Conservation (phyloP, 805 yeast genomes). For the Monosporozyma unispora region DNA sequence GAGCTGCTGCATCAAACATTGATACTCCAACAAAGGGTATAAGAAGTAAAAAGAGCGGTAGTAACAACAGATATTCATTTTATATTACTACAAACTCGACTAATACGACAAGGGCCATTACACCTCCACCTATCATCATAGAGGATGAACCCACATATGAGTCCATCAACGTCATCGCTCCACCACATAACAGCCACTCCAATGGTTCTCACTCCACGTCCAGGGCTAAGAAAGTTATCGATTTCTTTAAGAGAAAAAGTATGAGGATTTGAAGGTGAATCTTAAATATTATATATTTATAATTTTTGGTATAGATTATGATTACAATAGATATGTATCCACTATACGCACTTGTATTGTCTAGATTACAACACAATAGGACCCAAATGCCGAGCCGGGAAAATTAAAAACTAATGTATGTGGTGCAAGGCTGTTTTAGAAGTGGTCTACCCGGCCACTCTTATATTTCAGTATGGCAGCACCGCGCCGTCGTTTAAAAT, state of each 20-base stretch:
- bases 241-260: slow-evolving; percentile 64
- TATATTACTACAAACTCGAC: neutral
- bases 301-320: neutral
- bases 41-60: neutral
- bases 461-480: too few species aligned
- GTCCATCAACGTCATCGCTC: neutral
- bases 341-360: too few species aligned
- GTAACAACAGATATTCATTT: neutral
- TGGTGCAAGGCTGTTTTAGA: too few species aligned
- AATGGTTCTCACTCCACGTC: slow-evolving; percentile 26
- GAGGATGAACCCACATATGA: neutral
- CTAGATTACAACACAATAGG: neutral
- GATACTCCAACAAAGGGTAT: neutral
- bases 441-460: too few species aligned
- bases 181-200: neutral
- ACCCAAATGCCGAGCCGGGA: too few species aligned
- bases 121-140: neutral
- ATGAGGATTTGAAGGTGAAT: slow-evolving; percentile 19
- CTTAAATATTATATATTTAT: neutral
- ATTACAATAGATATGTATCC: neutral
- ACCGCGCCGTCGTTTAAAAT: too few species aligned
- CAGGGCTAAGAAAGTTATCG: slow-evolving; percentile 70
- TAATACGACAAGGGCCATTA: neutral
- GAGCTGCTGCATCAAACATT: too few species aligned
- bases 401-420: too few species aligned